These are phyloP conservation scores for Colletotrichum graminicola DNA, from an alignment of 2,329 filamentous ascomycete species.

Conservation along the genomic window DNA sequence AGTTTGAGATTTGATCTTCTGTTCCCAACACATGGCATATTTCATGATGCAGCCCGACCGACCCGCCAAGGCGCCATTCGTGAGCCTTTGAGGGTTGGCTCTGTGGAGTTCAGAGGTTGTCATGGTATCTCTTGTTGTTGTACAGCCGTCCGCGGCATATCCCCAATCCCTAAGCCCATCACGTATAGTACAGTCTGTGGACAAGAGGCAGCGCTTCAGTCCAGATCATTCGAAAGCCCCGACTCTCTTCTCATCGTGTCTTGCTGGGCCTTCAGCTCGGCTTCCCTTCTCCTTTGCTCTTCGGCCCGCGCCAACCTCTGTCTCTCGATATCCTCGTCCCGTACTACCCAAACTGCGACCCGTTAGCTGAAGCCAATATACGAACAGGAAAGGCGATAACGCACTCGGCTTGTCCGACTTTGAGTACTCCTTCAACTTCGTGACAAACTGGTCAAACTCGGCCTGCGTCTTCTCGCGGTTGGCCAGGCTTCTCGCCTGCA, in stretches of 20 bases:
- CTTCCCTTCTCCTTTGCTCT: conserved; percentile 53
- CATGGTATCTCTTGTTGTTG: conserved; percentile 37
- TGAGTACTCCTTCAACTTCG: conserved; percentile 85
- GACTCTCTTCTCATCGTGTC: conserved; percentile 64
- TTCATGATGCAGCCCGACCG: not conserved
- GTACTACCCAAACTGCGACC: conserved; percentile 63
- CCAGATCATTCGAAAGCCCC: conserved; percentile 52
- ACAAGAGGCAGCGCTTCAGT: not conserved
- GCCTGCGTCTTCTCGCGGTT: conserved; percentile 79
- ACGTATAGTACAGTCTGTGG: conserved; percentile 21
- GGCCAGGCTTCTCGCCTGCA: conserved; percentile 90
- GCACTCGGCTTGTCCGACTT: conserved; percentile 92
- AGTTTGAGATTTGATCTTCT: not conserved
- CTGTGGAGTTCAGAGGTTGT: too few species aligned
- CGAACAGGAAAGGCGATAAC: conserved; percentile 47
- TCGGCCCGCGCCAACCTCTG: conserved; percentile 54
- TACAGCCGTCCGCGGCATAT: conserved; percentile 18
- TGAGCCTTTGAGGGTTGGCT: not conserved
- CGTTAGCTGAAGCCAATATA: not conserved
- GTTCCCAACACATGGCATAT: not conserved
- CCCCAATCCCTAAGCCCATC: conserved; percentile 7
- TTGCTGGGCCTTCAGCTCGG: conserved; percentile 58
- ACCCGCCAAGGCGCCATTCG: not conserved
- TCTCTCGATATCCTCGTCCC: conserved; percentile 61
- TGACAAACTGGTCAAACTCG: conserved; percentile 92